A percentile compares a stretch with the other conserved stretches of the same genome.
Conservation (phyloP, 73 alveolate species). For the Paramecium octaurelia region DNA sequence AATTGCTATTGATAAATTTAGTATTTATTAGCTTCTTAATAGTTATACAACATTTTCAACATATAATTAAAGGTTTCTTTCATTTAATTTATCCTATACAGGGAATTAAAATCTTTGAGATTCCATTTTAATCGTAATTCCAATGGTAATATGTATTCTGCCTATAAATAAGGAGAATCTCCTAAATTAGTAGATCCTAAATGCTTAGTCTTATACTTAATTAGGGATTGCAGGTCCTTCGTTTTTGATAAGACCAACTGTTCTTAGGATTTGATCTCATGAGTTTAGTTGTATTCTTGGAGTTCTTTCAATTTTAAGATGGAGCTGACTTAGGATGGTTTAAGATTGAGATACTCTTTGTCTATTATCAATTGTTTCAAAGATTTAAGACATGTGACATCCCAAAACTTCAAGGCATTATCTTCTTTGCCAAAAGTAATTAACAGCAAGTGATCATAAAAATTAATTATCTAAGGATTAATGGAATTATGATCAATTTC, state of each 20-base stretch:
- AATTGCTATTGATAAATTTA: neutral
- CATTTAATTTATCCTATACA: neutral
- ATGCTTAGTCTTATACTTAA: neutral
- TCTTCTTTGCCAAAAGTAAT: constrained; percentile 12
- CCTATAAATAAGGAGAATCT: neutral
- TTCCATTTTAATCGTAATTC: constrained; percentile 9
- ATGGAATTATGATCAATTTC: constrained; percentile 13
- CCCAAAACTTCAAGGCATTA: constrained; percentile 21
- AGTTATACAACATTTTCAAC: neutral
- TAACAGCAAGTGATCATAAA: constrained; percentile 9
- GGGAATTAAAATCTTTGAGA: neutral
- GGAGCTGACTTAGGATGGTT: neutral
- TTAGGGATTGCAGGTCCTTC: neutral
- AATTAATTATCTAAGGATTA: neutral
- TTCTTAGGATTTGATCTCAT: neutral
- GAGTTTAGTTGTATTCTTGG: neutral
- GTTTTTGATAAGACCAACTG: neutral
- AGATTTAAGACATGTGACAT: neutral
- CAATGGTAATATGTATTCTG: neutral
- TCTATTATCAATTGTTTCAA: neutral
- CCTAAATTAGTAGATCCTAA: neutral
- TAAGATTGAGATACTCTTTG: neutral
- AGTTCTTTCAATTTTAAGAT: neutral
- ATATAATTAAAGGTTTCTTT: neutral
- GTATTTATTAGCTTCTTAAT: constrained; percentile 24